Evolutionary conservation across 23 red algal genomes (phyloP), one percentile per base, ranked within the genome.

Genomic region (Chondrus crispus): DNA sequence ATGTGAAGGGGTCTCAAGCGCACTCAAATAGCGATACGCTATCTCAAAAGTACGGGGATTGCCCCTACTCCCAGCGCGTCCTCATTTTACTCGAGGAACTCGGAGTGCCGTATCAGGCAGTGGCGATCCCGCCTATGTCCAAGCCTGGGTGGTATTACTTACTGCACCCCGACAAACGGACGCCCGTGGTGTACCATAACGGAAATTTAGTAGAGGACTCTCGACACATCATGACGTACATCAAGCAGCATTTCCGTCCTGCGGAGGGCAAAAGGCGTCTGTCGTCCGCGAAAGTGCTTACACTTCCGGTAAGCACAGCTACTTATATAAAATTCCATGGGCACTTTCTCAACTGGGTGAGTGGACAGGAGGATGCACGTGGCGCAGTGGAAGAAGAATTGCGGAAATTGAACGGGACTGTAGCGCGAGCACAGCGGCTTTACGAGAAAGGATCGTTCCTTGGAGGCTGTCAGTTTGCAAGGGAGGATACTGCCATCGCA

Each of bases 81-180:
- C 55, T 90, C 51, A 89, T 95, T 36, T 45, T 72, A 6, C 78
- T 95, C 10, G 58, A 78, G 30, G 93, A 89, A 53, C 64, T 95
- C 45, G 77, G 78, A 63, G 76, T 95, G 22, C 84, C 83, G 45
- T 89, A 76, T 53, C 45, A 41, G 16, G 22, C 66, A 60, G 45
- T 88, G 35, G 33, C 49, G 26, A 53, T 90, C 19, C 14, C 74
- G 30, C 58, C 79, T 9, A 44, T 60, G 9, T 43, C 40, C 30
- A 95, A 95, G 64, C 93, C 93, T 52, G 84, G 37, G 62, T 95
- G 93, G 93, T 95, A 77, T 66, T 87, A 82, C 39, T 73, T 94
- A 36, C 83, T 94, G 46, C 60, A 85, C 19, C 74, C 81, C 5
- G 50, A 88, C 41, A 87, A 79, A 32, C 48, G 33, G 14, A 80